Evolutionary conservation across 2,329 filamentous ascomycete genomes (phyloP).

Genomic region (Allantophomopsis cytisporea): DNA sequence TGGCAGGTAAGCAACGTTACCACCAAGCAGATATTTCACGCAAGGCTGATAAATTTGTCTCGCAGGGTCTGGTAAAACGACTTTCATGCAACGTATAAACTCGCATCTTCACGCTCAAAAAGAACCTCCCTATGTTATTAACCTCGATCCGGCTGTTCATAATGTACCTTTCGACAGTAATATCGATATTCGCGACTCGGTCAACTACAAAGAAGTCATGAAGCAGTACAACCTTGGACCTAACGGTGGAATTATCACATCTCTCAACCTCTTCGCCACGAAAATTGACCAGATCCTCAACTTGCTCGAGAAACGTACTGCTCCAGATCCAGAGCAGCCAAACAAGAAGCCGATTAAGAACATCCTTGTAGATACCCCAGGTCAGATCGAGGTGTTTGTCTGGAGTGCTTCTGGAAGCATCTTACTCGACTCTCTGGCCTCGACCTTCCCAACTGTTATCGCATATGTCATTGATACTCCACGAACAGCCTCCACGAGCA

Average conservation of each 20-base stretch:
- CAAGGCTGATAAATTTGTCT: background rate
- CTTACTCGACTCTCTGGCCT: slow-evolving; percentile 81
- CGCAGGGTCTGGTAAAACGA: slow-evolving; percentile 90
- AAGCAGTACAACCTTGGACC: slow-evolving; percentile 96
- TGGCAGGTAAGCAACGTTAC: slow-evolving; percentile 54
- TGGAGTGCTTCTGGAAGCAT: slow-evolving; percentile 96
- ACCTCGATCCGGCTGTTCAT: slow-evolving; percentile 89
- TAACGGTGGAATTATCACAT: slow-evolving; percentile 93
- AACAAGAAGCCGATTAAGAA: slow-evolving; percentile 56
- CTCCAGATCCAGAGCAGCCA: slow-evolving; percentile 45
- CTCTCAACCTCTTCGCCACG: slow-evolving; percentile 89
- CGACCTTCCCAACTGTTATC: slow-evolving; percentile 90
- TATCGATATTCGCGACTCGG: slow-evolving; percentile 96
- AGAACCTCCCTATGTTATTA: slow-evolving; percentile 84
- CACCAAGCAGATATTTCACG: background rate
- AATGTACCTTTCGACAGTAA: slow-evolving; percentile 92
- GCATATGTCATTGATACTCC: slow-evolving; percentile 97
- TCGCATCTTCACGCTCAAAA: slow-evolving; percentile 74
- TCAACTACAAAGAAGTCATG: slow-evolving; percentile 99
- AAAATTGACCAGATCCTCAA: slow-evolving; percentile 93
- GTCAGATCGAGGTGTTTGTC: slow-evolving; percentile 97
- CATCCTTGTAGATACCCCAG: slow-evolving; percentile 88
- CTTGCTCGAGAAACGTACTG: slow-evolving; percentile 78
- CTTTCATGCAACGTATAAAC: slow-evolving; percentile 98
- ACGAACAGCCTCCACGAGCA: slow-evolving; percentile 80